Conservation (phyloP, 2,329 filamentous ascomycete genomes). For the Keithomyces neogunnii region DNA sequence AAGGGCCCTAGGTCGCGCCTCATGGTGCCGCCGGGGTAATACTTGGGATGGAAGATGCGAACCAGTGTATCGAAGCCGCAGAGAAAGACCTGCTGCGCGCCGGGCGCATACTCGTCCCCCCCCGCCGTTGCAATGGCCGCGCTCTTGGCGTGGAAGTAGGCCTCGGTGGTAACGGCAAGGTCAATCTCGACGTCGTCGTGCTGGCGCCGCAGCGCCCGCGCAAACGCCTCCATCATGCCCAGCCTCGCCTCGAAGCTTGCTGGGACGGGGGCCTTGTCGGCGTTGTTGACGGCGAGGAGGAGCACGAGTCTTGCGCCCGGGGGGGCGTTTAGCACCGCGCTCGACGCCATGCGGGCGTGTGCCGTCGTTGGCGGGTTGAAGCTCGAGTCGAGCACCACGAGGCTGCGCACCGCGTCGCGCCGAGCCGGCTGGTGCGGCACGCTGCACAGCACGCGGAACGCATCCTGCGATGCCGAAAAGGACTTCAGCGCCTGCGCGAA, state of each 20-base stretch:
- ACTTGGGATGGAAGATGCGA: constrained; percentile 64
- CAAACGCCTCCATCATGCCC: constrained; percentile 64
- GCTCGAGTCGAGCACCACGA: constrained; percentile 57
- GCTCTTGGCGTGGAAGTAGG: constrained; percentile 69
- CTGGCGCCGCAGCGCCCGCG: constrained; percentile 39
- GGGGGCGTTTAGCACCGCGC: constrained; percentile 27
- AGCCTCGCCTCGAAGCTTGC: constrained; percentile 60
- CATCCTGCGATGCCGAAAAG: constrained; percentile 34
- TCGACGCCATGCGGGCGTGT: constrained; percentile 48
- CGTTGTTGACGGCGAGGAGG: constrained; percentile 55
- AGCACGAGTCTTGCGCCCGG: constrained; percentile 39
- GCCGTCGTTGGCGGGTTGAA: constrained; percentile 61
- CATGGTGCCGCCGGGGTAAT: constrained; percentile 45
- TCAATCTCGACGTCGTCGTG: constrained; percentile 38
- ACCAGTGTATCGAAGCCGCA: constrained; percentile 70
- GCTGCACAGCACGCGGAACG: constrained; percentile 38
- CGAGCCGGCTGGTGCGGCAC: constrained; percentile 13
- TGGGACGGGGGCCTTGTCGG: constrained; percentile 58
- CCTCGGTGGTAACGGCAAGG: constrained; percentile 60
- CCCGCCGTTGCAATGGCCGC: constrained; percentile 41
- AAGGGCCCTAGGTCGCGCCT: constrained; percentile 52
- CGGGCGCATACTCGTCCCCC: constrained; percentile 25
- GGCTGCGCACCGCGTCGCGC: constrained; percentile 7
- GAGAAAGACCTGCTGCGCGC: constrained; percentile 54
- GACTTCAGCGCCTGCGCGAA: constrained; percentile 35